phyloP scores from a whole-genome alignment of 768 basidiomycete species.

The Boletellus ananiceps region DNA sequence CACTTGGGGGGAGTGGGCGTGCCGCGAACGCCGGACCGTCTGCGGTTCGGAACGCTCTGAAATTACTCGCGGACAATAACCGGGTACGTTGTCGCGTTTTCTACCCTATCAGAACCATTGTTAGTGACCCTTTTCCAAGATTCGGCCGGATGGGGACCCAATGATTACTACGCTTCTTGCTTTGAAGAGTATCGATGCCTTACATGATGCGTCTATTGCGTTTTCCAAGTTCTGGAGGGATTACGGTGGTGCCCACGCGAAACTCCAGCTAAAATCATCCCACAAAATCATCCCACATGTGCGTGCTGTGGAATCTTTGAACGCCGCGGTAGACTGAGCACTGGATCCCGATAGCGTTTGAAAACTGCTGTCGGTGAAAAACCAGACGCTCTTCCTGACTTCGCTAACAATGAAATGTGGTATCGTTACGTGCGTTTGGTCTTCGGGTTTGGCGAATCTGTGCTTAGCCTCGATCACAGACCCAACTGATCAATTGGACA shows the following conservation, averaged over 20 bases:
- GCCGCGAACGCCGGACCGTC: constrained; percentile 5
- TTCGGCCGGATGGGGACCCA: constrained; percentile 3
- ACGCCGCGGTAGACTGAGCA: neutral
- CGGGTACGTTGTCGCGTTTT: constrained; percentile 11
- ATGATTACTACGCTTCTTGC: constrained; percentile 2
- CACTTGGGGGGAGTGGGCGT: neutral
- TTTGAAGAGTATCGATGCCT: constrained; percentile 10
- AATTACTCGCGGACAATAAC: constrained; percentile 10
- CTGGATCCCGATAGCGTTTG: constrained; percentile 28
- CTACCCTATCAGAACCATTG: neutral
- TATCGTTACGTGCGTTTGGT: constrained; percentile 28
- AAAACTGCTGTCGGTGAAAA: constrained; percentile 24
- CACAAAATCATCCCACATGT: constrained; percentile 41
- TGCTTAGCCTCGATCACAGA: constrained; percentile 4
- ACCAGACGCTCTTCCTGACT: constrained; percentile 30
- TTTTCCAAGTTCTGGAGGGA: constrained; percentile 34
- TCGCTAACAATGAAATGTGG: constrained; percentile 32
- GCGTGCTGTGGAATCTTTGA: constrained; percentile 11
- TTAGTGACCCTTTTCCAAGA: constrained; percentile 8
- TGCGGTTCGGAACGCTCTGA: constrained; percentile 1
- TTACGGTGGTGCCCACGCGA: constrained; percentile 22
- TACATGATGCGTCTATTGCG: constrained; percentile 36
- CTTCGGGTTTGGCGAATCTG: neutral
- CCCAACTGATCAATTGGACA: constrained; percentile 16
- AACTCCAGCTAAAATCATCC: constrained; percentile 19